phyloP scores from a whole-genome alignment of 2,329 filamentous ascomycete species.

The Dactylellina haptotyla region DNA sequence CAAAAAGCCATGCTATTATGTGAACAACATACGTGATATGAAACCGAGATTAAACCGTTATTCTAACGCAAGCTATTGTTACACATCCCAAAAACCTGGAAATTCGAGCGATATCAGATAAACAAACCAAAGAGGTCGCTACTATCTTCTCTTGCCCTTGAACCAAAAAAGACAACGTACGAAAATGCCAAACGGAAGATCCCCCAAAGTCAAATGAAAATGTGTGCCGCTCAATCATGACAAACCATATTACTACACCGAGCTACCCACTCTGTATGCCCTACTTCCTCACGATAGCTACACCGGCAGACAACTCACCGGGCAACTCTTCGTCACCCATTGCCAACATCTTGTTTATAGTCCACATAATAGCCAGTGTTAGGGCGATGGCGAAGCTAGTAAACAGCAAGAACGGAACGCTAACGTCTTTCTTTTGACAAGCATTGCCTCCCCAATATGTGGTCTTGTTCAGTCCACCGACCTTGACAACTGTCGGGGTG shows the following conservation, averaged over 20 bases:
- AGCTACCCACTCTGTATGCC: constrained; percentile 17
- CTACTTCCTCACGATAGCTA: constrained; percentile 73
- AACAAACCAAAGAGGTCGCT: neutral
- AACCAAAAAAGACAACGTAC: constrained; percentile 7
- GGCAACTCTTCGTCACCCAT: constrained; percentile 87
- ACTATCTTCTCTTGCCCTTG: neutral
- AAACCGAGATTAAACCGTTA: constrained; percentile 38
- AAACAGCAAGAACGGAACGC: constrained; percentile 87
- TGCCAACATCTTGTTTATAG: constrained; percentile 77
- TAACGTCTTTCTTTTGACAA: constrained; percentile 92
- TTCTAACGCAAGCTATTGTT: constrained; percentile 48
- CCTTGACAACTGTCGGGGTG: constrained; percentile 67
- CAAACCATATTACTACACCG: constrained; percentile 44
- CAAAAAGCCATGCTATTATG: too few relatives aligned
- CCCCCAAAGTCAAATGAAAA: constrained; percentile 20
- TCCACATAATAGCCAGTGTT: constrained; percentile 71
- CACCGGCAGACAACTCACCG: constrained; percentile 94
- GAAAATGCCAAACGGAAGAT: constrained; percentile 4
- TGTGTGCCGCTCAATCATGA: constrained; percentile 36
- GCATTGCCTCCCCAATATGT: constrained; percentile 83
- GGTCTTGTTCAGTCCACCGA: constrained; percentile 67
- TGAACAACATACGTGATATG: too few relatives aligned
- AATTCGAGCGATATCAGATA: constrained; percentile 1
- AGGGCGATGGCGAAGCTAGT: constrained; percentile 77
- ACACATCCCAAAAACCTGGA: constrained; percentile 34